Base-by-base conservation (phyloP, 1,284 basidiomycete genomes). In the Pseudomicrostroma phylloplanum region DNA sequence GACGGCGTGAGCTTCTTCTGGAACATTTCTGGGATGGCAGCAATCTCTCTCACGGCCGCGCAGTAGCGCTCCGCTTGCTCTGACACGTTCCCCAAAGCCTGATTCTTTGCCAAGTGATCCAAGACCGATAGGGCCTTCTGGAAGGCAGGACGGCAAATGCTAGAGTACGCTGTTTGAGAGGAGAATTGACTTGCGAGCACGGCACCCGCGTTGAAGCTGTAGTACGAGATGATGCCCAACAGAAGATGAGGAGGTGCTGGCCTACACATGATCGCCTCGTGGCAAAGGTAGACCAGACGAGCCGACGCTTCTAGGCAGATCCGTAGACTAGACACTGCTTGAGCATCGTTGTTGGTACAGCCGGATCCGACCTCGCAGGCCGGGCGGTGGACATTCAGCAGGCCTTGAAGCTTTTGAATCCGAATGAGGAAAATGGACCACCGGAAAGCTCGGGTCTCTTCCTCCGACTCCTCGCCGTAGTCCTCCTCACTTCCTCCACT, bases 1-100 rank as follows among this genome's bases (percentile, higher is more conserved):
- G 4, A 4, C 9, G 30, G 9, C 3, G 30, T 36, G 30, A 36
- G 30, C 30, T 36, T 36, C 30, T 36, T 36, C 30, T 36, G 30
- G 30, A 36, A 36, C 30, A 36, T 36, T 9, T 36, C 30, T 36
- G 30, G 30, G 30, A 36, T 36, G 9, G 30, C 30, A 9, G 30
- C 30, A 36, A 64, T 56, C 56, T 64, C 62, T 41, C 62, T 36
- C 56, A 73, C 64, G 25, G 72, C 72, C 42, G 61, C 64, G 56
- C 67, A 63, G 62, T 72, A 73, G 30, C 70, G 61, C 13, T 64
- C 67, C 12, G 72, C 72, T 60, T 73, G 72, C 58, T 73, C 72
- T 0, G 68, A 61, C 15, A 72, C 62, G 53, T 72, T 72, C 54
- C 56, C 65, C 43, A 72, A 64, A n/a, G 63, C 55, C 15, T 51